These are phyloP conservation scores for Spathaspora sp. DNA, from an alignment of 1,139 yeast genomes.

Conservation along the genomic window DNA sequence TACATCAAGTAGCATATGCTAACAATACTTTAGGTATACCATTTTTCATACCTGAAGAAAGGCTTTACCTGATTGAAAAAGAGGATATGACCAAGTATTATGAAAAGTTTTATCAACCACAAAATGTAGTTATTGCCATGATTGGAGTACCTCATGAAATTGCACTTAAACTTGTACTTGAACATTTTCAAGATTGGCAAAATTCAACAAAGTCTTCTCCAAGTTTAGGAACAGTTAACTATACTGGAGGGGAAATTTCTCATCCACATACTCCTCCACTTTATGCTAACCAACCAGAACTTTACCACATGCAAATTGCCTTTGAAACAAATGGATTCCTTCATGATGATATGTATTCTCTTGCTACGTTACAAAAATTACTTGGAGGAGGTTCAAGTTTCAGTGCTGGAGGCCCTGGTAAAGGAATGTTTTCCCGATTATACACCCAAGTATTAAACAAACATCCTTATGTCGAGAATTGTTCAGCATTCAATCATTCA, in stretches of 20 bases:
- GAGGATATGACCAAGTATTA: slow-evolving; percentile 63
- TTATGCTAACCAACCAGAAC: slow-evolving; percentile 71
- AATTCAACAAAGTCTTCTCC: slow-evolving; percentile 14
- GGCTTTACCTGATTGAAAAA: slow-evolving; percentile 55
- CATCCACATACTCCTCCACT: slow-evolving; percentile 73
- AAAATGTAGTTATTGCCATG: slow-evolving; percentile 81
- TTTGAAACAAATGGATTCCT: slow-evolving; percentile 86
- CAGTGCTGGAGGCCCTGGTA: slow-evolving; percentile 99
- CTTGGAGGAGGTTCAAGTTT: slow-evolving; percentile 99
- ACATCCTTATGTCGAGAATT: slow-evolving; percentile 87
- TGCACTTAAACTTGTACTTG: slow-evolving; percentile 65
- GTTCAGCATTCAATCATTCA: slow-evolving; percentile 85
- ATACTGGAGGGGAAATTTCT: slow-evolving; percentile 75
- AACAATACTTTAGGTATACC: slow-evolving; percentile 83
- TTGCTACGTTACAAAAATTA: slow-evolving; percentile 86
- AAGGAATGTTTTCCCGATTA: slow-evolving; percentile 95
- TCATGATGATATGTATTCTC: slow-evolving; percentile 84
- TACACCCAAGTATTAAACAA: slow-evolving; percentile 90
- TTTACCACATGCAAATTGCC: slow-evolving; percentile 83
- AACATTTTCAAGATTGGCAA: slow-evolving; percentile 65
- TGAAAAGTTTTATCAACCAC: slow-evolving; percentile 70
- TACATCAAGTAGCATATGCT: slow-evolving; percentile 78
- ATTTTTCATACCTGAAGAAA: slow-evolving; percentile 73
- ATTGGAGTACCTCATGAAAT: slow-evolving; percentile 76
- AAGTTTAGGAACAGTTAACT: slow-evolving; percentile 47